Evolutionary conservation across 2,329 filamentous ascomycete genomes (phyloP), one percentile per base, ranked within the genome.

Genomic region (Exophiala dermatitidis): DNA sequence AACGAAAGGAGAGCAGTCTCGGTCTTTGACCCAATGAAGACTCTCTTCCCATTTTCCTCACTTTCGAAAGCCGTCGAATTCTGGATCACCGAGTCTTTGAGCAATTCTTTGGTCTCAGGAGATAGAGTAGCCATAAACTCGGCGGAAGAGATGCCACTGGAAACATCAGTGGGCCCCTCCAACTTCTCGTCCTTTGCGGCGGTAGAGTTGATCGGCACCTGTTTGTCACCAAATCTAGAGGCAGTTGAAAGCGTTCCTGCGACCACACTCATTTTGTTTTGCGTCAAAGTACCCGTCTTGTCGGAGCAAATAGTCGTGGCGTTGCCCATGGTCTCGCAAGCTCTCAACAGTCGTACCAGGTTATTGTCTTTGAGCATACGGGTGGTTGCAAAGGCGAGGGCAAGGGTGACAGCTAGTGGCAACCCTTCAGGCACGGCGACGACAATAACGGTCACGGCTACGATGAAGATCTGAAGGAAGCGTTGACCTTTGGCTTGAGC

Each of bases 1-100:
- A 88, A 88, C 28, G 76, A 74, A n/a, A 90, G 75, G 8, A 90
- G 73, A 26, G 86, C 85, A 3, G 84, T 88, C 65, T 90, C 86
- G 0, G 86, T 90, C 69, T 88, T 89, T 3, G 85, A 88, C 31
- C 86, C 86, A 57, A 89, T 77, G 60, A 87, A 90, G 0, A 77
- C 72, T 34, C 67, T 69, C 12, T 75, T 72, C 32, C 82, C 82
- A 40, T 83, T 76, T 41, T 80, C 75, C 41, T 84, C 80, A 4
- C 78, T 77, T 64, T 86, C 82, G 59, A 87, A 87, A 1, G 84
- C 83, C 0, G 83, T 85, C 0, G 84, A 86, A 64, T 86, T 87
- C 60, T 85, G 71, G 7, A 79, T 76, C 56, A 86, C 83, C 2
- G 83, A 85, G 51, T 86, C 77, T 44, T 79, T 74, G 53, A 86